Percentiles rank a stretch among this genome's conserved stretches.
phyloP scores from a whole-genome alignment of 2,329 filamentous ascomycete genomes.

The Colletotrichum lupini region DNA sequence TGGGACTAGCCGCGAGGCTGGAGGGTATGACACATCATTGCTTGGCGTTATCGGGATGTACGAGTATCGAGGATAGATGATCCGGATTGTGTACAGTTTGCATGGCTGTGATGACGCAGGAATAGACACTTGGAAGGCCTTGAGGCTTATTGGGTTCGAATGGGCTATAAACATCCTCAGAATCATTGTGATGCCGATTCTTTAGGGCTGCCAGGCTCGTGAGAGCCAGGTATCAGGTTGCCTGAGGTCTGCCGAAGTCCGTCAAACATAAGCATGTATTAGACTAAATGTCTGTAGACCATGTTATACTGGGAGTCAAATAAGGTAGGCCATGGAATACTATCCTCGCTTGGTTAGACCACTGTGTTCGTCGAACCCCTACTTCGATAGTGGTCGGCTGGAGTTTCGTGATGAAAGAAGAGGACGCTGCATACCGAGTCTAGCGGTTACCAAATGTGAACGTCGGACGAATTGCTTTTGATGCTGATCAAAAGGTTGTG shows the following conservation, averaged over 20 bases:
- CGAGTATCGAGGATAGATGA: constrained; percentile 9
- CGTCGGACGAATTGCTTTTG: too few relatives aligned
- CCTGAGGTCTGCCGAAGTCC: neutral
- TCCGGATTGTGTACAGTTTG: neutral
- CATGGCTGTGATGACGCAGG: neutral
- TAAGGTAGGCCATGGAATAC: too few relatives aligned
- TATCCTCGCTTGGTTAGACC: too few relatives aligned
- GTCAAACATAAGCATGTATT: neutral
- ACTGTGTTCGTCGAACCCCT: too few relatives aligned
- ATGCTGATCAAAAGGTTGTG: too few relatives aligned
- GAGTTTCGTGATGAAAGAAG: too few relatives aligned
- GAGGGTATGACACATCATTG: constrained; percentile 41
- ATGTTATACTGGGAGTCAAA: too few relatives aligned
- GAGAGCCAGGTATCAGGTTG: neutral
- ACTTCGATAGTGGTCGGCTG: too few relatives aligned
- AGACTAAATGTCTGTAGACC: too few relatives aligned
- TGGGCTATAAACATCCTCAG: neutral
- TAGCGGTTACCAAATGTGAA: too few relatives aligned
- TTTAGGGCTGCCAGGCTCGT: neutral
- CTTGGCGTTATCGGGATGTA: constrained; percentile 45
- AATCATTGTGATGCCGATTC: neutral
- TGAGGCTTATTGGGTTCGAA: neutral
- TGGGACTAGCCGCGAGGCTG: neutral
- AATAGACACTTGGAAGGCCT: neutral
- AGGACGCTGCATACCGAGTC: too few relatives aligned